Conservation (phyloP, 257 asterid species). For the Lithospermum erythrorhizon region DNA sequence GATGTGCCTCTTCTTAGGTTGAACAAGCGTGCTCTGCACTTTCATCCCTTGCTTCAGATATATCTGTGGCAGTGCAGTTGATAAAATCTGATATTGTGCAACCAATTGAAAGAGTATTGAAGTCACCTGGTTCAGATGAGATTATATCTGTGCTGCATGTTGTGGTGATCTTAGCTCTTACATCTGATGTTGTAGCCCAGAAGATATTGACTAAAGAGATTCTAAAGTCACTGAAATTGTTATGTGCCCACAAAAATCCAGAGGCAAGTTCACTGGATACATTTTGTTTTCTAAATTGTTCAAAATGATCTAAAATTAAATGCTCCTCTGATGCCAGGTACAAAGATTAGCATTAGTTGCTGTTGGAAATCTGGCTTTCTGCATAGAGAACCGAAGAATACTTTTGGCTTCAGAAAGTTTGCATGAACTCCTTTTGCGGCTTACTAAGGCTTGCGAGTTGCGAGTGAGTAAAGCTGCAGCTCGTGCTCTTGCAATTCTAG, state of each 20-base stretch:
- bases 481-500: conserved; percentile 93
- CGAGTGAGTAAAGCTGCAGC: conserved; percentile 89
- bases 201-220: conserved; percentile 86
- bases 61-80: conserved; percentile 82
- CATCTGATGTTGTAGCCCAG: conserved; percentile 85
- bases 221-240: conserved; percentile 59
- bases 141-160: conserved; percentile 86
- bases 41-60: conserved; percentile 85
- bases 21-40: conserved; percentile 98
- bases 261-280: conserved; percentile 51
- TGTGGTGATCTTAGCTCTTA: conserved; percentile 70
- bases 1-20: conserved; percentile 43
- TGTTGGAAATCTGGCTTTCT: conserved; percentile 85
- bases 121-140: conserved; percentile 69
- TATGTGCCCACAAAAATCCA: conserved; percentile 73
- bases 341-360: conserved; percentile 83
- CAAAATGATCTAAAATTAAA: conserved; percentile 15
- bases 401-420: conserved; percentile 92
- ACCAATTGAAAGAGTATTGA: conserved; percentile 83
- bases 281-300: conserved; percentile 11
- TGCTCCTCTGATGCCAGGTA: conserved; percentile 39
- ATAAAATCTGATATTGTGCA: conserved; percentile 92
- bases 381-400: conserved; percentile 80
- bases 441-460: conserved; percentile 65
- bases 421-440: conserved; percentile 87